Evolutionary conservation across 345 rosid genomes (phyloP).

Genomic region (rapeseed (Brassica napus)): DNA sequence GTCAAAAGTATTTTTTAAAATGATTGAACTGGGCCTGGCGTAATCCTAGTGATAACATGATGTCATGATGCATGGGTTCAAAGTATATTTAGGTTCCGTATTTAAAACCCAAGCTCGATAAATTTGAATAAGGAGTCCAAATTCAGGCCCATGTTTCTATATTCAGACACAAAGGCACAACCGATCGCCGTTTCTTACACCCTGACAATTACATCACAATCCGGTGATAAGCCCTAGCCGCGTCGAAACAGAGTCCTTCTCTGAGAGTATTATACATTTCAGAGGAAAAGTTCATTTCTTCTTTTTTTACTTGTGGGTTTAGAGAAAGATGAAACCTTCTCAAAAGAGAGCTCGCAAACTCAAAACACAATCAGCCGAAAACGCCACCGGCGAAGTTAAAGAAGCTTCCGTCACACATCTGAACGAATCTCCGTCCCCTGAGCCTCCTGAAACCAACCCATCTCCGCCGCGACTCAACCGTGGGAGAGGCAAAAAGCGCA

Average conservation of each 20-base stretch:
- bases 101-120: not conserved
- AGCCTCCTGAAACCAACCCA: slow-evolving; percentile 37
- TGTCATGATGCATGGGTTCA: not conserved
- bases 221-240: slow-evolving; percentile 38
- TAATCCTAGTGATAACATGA: not conserved
- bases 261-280: not conserved
- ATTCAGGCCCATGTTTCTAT: not conserved
- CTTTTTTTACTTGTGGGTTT: not conserved
- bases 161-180: slow-evolving; percentile 22
- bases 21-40: no score
- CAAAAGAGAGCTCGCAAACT: slow-evolving; percentile 31
- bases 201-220: not conserved
- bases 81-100: not conserved
- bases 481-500: slow-evolving; percentile 47
- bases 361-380: slow-evolving; percentile 19
- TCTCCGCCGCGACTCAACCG: slow-evolving; percentile 51
- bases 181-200: slow-evolving; percentile 27
- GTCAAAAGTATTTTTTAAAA: no score
- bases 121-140: not conserved
- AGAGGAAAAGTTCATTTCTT: not conserved
- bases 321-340: slow-evolving; percentile 25
- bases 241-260: not conserved
- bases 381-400: slow-evolving; percentile 22
- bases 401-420: slow-evolving; percentile 30
- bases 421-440: slow-evolving; percentile 36